Percentiles rank a stretch among this genome's conserved stretches.
These are phyloP conservation scores for Coemansia sp. DNA, from an alignment of 192 early-diverging fungal genomes.

Conservation along the genomic window DNA sequence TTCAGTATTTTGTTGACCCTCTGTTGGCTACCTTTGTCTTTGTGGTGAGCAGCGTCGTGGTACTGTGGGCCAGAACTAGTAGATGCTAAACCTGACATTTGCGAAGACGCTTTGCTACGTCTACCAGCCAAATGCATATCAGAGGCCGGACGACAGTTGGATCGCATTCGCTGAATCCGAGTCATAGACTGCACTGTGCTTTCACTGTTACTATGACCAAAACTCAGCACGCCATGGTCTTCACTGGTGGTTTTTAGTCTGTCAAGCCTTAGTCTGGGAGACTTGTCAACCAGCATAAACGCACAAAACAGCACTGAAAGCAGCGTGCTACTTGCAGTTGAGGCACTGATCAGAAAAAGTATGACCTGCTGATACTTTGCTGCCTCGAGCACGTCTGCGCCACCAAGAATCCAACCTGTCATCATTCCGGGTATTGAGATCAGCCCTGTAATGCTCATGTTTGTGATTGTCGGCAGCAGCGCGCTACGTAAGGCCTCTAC, in stretches of 20 bases:
- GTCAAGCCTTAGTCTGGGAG: constrained; percentile 34
- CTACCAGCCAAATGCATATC: constrained; percentile 22
- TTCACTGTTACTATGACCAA: constrained; percentile 7
- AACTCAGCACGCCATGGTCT: neutral
- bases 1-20: neutral
- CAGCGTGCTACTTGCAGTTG: constrained; percentile 65
- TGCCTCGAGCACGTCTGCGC: constrained; percentile 73
- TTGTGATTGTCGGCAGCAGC: constrained; percentile 77
- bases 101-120: constrained; percentile 8
- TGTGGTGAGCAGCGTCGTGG: neutral
- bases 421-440: constrained; percentile 88
- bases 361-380: constrained; percentile 83
- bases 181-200: neutral
- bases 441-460: constrained; percentile 78
- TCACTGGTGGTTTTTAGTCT: constrained; percentile 5
- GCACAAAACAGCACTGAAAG: constrained; percentile 45
- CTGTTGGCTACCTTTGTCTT: neutral
- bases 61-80: neutral
- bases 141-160: constrained; percentile 41
- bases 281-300: constrained; percentile 35
- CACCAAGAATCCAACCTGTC: constrained; percentile 87
- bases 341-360: constrained; percentile 81
- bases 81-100: neutral
- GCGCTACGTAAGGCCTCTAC: constrained; percentile 70
- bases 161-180: constrained; percentile 32